Evolutionary conservation across 2,329 filamentous ascomycete genomes (phyloP), one percentile per base, ranked within the genome.

Genomic region (Cladophialophora carrionii): DNA sequence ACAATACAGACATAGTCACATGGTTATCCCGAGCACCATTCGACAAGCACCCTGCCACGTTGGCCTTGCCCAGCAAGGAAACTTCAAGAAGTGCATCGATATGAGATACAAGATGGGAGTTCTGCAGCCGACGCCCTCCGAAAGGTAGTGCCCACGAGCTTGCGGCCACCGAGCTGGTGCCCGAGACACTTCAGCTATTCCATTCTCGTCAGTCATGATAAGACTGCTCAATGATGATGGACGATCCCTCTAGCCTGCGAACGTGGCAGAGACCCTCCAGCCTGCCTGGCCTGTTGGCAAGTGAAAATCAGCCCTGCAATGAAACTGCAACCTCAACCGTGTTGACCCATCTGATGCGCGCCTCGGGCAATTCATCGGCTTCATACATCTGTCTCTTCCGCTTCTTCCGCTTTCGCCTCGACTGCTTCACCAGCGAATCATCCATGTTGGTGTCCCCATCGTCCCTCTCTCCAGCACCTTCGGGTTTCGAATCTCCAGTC

Each of bases 331-430:
- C 73, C 62, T 82, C 79, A 17, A 82, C 78, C 70, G 77, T 79
- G 69, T 81, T 81, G 46, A 82, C 74, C 78, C 79, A 81, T 57
- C 80, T 75, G 10, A 78, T 78, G 24, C 80, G 73, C 8, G 78
- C 76, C 69, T 81, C 80, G 0, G 79, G 79, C 48, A 80, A 61
- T 57, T 81, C 78, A 4, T 68, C 70, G 20, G 69, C 69, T n/a
- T 70, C 68, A 63, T 75, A 72, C 20, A 73, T 68, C 32, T 71
- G 69, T 14, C 67, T 70, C 58, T 61, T 75, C 69, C 62, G 70
- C 71, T 55, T 72, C 37, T 49, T 66, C 64, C 49, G 69, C 71
- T 62, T 72, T 62, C 64, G 75, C 73, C 49, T 68, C 69, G 57
- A 73, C 72, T 54, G 75, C 24, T 62, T 65, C 1, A 20, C 49